Evolutionary conservation across 176 grass and related monocot species (phyloP).

Genomic region (Alloteropsis semialata): DNA sequence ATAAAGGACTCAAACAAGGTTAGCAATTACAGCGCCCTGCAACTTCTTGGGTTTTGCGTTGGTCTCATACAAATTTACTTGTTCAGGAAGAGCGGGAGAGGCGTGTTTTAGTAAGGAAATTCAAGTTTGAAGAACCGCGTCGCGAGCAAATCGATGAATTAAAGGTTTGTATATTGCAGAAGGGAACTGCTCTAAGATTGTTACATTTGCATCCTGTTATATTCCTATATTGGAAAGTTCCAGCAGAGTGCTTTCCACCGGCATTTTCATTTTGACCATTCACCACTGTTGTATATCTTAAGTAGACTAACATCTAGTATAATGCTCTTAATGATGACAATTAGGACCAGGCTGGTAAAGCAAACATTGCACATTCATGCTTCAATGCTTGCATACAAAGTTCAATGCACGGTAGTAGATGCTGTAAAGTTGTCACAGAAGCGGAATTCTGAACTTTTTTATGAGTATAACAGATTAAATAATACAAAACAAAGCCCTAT

Average conservation of each 20-base stretch:
- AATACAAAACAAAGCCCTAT: not conserved
- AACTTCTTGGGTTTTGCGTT: not conserved
- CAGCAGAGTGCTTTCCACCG: not conserved
- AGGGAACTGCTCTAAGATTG: not conserved
- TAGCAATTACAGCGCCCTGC: not conserved
- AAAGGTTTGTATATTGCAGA: constrained; percentile 55
- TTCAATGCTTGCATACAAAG: not conserved
- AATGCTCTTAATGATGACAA: not conserved
- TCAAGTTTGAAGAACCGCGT: constrained; percentile 97
- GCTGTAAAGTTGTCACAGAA: not conserved
- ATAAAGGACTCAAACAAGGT: constrained; percentile 99
- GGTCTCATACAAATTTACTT: constrained; percentile 27
- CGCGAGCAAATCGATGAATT: constrained; percentile 97
- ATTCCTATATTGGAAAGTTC: not conserved
- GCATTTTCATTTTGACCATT: not conserved
- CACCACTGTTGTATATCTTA: not conserved
- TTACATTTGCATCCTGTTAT: constrained; percentile 15
- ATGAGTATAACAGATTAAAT: not conserved
- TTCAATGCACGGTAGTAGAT: not conserved
- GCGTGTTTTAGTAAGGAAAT: constrained; percentile 68
- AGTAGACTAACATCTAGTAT: not conserved
- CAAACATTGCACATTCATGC: not conserved
- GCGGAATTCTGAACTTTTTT: not conserved
- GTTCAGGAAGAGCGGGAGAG: constrained; percentile 92
- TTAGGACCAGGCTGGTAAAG: not conserved